These are phyloP conservation scores for Borovskyia barvae DNA, from an alignment of 208 protist species.

Conservation along the genomic window DNA sequence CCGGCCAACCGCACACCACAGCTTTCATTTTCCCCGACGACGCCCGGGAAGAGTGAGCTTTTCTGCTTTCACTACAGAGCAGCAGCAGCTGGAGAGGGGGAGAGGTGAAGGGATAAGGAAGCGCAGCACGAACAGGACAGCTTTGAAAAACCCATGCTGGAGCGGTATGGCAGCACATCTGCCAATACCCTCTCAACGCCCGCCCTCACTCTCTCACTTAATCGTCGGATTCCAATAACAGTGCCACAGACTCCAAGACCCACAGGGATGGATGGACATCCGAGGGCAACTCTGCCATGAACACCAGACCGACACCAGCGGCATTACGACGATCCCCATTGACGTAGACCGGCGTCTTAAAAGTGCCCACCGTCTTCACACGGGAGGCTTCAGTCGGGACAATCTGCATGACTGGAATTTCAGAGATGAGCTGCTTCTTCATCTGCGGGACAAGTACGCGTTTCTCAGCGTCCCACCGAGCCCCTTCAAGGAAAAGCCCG, in stretches of 20 bases:
- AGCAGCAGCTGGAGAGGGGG: too few species aligned
- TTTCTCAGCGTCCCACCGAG: slow-evolving; percentile 93
- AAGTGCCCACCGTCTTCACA: slow-evolving; percentile 94
- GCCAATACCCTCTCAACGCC: too few species aligned
- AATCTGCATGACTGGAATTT: slow-evolving; percentile 98
- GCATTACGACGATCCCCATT: slow-evolving; percentile 96
- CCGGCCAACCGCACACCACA: too few species aligned
- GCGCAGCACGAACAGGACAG: too few species aligned
- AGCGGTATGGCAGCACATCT: too few species aligned
- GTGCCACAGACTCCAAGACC: slow-evolving; percentile 96
- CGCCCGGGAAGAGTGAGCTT: too few species aligned
- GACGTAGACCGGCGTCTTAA: slow-evolving; percentile 98
- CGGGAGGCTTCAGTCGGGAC: slow-evolving; percentile 95
- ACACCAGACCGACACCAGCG: slow-evolving; percentile 98
- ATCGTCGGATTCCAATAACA: slow-evolving; percentile 93
- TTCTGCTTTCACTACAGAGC: too few species aligned
- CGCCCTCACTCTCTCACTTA: too few species aligned
- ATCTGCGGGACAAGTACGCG: slow-evolving; percentile 80
- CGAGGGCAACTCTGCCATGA: slow-evolving; percentile 96
- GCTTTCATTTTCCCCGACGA: too few species aligned
- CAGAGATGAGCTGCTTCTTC: slow-evolving; percentile 95
- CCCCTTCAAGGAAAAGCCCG: slow-evolving; percentile 98
- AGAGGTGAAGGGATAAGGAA: too few species aligned
- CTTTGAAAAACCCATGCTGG: too few species aligned
- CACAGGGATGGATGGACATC: slow-evolving; percentile 93